Evolutionary conservation across 1,139 yeast species (phyloP), one percentile per base, ranked within the genome.

Genomic region (Candida sanyaensis): DNA sequence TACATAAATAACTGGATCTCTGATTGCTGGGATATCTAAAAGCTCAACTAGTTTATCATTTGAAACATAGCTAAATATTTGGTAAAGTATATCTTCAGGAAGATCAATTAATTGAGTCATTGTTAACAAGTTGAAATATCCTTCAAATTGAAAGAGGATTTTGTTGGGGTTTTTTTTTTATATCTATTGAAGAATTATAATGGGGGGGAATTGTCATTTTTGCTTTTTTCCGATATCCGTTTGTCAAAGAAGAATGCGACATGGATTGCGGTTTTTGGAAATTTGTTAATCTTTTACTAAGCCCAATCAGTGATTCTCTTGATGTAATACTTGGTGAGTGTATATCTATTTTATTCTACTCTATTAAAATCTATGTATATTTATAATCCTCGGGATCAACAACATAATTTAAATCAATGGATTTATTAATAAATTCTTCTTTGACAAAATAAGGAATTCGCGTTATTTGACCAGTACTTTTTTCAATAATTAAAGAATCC

Each of bases 401-500:
- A 34, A 80, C 60, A 4, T 57, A 59, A 4, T 68, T 65, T 40
- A 65, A 63, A 10, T 60, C 56, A 11, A 83, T 72, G 37, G 81
- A 71, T 5, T 61, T 66, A 21, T 61, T 61, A 1, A 84, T 56
- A 70, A 83, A 84, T 0, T 56, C 44, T 31, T 65, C 66, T 11
- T 54, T 61, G 0, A 84, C 86, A 6, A 83, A 65, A 34, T 73
- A 64, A 0, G 86, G 83, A n/a, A 81, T 66, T 12, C 61, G 58
- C 3, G 60, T 56, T 2, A 41, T 47, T 21, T 23, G 34, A 26
- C 50, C 48, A n/a, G 21, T 17, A 3, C 51, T 48, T 6, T 53
- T 57, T 6, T 51, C 54, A 40, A 60, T 60, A 12, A 37, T 42
- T 34, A 67, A 48, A 2, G 46, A 33, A 1, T 55, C 52, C 6